A percentile compares a stretch with the other conserved stretches of the same genome.
Conservation (phyloP, 495 filamentous ascomycete species). For the Podospora fimiseda region DNA sequence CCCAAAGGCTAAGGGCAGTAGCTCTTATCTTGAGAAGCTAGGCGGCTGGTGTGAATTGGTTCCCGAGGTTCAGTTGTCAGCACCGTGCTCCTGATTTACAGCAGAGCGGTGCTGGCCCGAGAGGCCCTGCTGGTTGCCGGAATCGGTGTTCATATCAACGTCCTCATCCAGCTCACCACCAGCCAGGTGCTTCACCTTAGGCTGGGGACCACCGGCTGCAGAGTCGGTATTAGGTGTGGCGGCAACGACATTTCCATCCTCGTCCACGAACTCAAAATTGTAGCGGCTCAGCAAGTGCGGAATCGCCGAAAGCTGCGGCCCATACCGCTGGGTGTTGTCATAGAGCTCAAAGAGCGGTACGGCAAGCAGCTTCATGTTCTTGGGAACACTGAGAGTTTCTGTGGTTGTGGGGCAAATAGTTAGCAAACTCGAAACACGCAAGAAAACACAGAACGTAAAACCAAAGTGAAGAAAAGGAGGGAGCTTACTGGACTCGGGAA, state of each 20-base stretch:
- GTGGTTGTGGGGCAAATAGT: too few species aligned
- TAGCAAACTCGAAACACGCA: too few species aligned
- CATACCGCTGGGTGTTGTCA: slow-evolving; percentile 92
- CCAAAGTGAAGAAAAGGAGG: background rate
- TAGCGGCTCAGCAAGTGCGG: slow-evolving; percentile 89
- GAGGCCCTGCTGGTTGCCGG: too few species aligned
- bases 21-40: too few species aligned
- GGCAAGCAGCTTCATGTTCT: slow-evolving; percentile 98
- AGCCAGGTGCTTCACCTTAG: slow-evolving; percentile 68
- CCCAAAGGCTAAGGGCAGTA: too few species aligned
- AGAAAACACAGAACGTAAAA: slow-evolving; percentile 3
- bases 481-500: slow-evolving; percentile 80
- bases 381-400: slow-evolving; percentile 96
- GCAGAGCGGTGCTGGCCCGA: slow-evolving; percentile 1
- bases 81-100: background rate
- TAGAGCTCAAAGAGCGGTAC: slow-evolving; percentile 93
- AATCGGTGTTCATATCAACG: slow-evolving; percentile 40
- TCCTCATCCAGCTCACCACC: slow-evolving; percentile 57
- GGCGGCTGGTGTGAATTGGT: too few species aligned
- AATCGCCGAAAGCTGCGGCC: slow-evolving; percentile 91
- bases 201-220: slow-evolving; percentile 27
- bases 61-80: background rate
- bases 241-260: slow-evolving; percentile 80
- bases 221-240: slow-evolving; percentile 68
- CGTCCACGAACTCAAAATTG: slow-evolving; percentile 98